A percentile compares a stretch with the other conserved stretches of the same genome.
These are phyloP conservation scores for Sungouiozyma intestinalis DNA, from an alignment of 805 yeast species.

Conservation along the genomic window DNA sequence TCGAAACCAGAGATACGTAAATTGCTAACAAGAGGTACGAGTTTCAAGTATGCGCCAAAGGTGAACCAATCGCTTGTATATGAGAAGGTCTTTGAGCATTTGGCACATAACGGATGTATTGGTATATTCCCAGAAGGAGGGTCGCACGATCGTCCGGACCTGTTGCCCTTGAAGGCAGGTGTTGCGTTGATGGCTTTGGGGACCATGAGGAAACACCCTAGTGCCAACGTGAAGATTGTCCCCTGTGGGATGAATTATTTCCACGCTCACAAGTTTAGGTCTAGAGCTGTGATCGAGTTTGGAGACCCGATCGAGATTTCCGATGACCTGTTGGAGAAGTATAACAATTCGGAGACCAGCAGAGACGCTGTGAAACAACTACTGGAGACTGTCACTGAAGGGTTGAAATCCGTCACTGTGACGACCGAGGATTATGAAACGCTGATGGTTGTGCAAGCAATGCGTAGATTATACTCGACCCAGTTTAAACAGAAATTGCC, in stretches of 20 bases:
- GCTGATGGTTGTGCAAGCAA: slow-evolving; percentile 80
- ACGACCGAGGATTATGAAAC: slow-evolving; percentile 85
- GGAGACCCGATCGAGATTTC: slow-evolving; percentile 75
- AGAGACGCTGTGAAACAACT: slow-evolving; percentile 64
- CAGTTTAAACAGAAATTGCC: slow-evolving; percentile 65
- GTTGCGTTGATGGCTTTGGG: slow-evolving; percentile 97
- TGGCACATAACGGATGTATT: slow-evolving; percentile 67
- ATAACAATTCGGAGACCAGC: slow-evolving; percentile 41
- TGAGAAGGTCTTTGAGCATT: slow-evolving; percentile 72
- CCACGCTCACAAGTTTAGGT: slow-evolving; percentile 87
- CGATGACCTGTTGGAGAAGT: slow-evolving; percentile 50
- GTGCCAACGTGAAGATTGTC: slow-evolving; percentile 69
- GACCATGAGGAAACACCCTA: slow-evolving; percentile 69
- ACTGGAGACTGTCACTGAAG: slow-evolving; percentile 59
- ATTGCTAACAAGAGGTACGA: slow-evolving; percentile 41
- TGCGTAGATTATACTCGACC: slow-evolving; percentile 61
- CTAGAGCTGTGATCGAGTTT: slow-evolving; percentile 90
- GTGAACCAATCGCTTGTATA: slow-evolving; percentile 83
- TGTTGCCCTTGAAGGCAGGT: slow-evolving; percentile 91
- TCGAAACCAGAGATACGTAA: slow-evolving; percentile 31
- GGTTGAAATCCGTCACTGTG: slow-evolving; percentile 76
- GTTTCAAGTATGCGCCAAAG: slow-evolving; percentile 65
- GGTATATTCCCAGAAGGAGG: slow-evolving; percentile 99
- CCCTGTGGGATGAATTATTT: slow-evolving; percentile 96
- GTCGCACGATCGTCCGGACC: slow-evolving; percentile 87